Evolutionary conservation across 352 stramenopile species (phyloP).

Genomic region (Plasmopara viticola): DNA sequence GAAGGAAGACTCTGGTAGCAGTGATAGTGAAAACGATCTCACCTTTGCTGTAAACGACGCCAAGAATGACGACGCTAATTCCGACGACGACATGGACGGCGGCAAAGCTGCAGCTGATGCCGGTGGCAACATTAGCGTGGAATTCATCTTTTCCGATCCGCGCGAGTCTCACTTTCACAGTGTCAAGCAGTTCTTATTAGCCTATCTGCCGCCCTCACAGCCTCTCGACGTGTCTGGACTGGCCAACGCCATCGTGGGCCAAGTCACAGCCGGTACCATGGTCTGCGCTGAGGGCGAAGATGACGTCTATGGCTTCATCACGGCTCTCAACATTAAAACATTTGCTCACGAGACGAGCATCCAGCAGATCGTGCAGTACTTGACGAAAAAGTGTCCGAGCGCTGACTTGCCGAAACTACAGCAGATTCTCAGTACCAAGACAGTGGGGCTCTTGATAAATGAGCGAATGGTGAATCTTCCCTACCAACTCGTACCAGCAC

Average conservation of each 20-base stretch:
- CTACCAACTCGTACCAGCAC: slow-evolving; percentile 74
- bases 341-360: slow-evolving; percentile 50
- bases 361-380: slow-evolving; percentile 71
- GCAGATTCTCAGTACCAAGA: slow-evolving; percentile 50
- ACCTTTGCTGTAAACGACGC: slow-evolving; percentile 36
- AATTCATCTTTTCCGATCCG: slow-evolving; percentile 82
- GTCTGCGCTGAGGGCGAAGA: slow-evolving; percentile 72
- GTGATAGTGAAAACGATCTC: slow-evolving; percentile 53
- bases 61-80: slow-evolving; percentile 42
- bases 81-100: slow-evolving; percentile 54
- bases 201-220: slow-evolving; percentile 66
- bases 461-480: slow-evolving; percentile 84
- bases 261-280: slow-evolving; percentile 73
- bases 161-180: slow-evolving; percentile 80
- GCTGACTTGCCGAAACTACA: slow-evolving; percentile 43
- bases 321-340: slow-evolving; percentile 55
- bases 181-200: slow-evolving; percentile 77
- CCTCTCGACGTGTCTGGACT: slow-evolving; percentile 80
- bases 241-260: slow-evolving; percentile 63
- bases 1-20: slow-evolving; percentile 37
- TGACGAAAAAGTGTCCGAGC: slow-evolving; percentile 65
- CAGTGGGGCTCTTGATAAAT: slow-evolving; percentile 68
- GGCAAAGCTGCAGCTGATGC: slow-evolving; percentile 29
- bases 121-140: slow-evolving; percentile 52
- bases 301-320: slow-evolving; percentile 85